Evolutionary conservation across 306 rosid genomes (phyloP), one percentile per base, ranked within the genome.

Genomic region (Delonix regia): DNA sequence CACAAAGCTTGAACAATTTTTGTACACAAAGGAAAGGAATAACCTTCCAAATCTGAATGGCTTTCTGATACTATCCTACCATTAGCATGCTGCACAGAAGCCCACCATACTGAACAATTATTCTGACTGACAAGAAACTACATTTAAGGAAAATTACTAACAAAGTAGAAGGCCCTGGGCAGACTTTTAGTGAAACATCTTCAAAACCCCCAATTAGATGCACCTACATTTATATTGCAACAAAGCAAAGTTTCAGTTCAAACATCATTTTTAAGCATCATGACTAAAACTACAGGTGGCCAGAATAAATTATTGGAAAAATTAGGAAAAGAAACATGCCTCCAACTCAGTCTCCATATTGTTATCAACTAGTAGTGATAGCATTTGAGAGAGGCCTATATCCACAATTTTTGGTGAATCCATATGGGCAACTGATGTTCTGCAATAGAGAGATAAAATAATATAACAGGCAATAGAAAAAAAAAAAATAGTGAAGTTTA

Each of bases 181-280:
- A 78, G 78, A 94, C 97, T 57, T 87, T 82, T 47, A 69, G 87
- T 21, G 87, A 67, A 77, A 83, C 88, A 69, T 94, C 97, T 90
- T 94, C 95, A 80, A 85, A 94, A 49, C 94, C 92, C 48, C 98
- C 98, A 45, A 94, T 69, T 16, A 94, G 85, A 80, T 92, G 97
- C 72, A 94, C 95, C 99, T 94, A 88, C 87, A 80, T 76, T 80
- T 27, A 38, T 28, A 72, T 77, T 33, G 45, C 19, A 65, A 70
- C 33, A 38, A 78, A 48, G 51, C 21, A 62, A 22, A 74, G 5
- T 44, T 77, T 82, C 78, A 78, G 59, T 78, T 62, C 48, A 66
- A 63, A 39, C 13, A 70, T 65, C 7, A 69, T 19, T 28, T 10
- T 74, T 25, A 64, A 67, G 44, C 22, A 11, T 69, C 30, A 65